Base-by-base conservation (phyloP, 2,329 filamentous ascomycete genomes). In the Venturia pyrina region DNA sequence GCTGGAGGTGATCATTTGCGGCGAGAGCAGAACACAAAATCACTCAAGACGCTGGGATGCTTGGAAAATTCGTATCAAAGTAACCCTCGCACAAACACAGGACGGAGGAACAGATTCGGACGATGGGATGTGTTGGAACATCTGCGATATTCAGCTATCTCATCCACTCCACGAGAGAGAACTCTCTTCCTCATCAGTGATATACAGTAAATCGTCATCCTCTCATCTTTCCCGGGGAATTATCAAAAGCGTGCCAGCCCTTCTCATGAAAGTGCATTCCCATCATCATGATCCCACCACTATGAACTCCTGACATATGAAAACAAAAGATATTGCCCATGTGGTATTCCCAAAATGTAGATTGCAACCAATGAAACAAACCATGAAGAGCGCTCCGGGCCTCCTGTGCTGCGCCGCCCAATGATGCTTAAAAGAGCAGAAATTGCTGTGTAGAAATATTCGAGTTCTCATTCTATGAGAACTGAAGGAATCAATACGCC, bases 331-430 rank as follows among this genome's bases (percentile, higher is more conserved):
- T 59, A 17, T 32, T 59, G 53, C 32, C 53, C 53, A 59, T n/a
- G 53, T 59, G 53, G 53, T 59, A 59, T 59, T 59, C 24, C 53
- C 53, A 37, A 59, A 59, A 59, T 59, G 32, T 37, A 59, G 53
- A 59, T 32, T 59, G 6, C 15, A 59, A 59, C 21, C 15, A 37
- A n/a, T 19, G n/a, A 19, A 34, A 37, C 1, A 34, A 7, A 37
- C n/a, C 32, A 21, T 53, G 21, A 59, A 37, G 37, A 34, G 17
- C 37, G 53, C 53, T 19, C 46, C 46, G 7, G 46, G 46, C 46
- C 46, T 50, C 28, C 28, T 37, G 19, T 37, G 53, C 11, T 59
- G 53, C 53, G 53, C 53, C 53, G 15, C 24, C 28, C 53, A 59
- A 59, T 59, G 53, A 15, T 37, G 53, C 53, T 37, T 28, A 37